Conservation (phyloP, 106 monocot species). For the Hemerocallis citrina region DNA sequence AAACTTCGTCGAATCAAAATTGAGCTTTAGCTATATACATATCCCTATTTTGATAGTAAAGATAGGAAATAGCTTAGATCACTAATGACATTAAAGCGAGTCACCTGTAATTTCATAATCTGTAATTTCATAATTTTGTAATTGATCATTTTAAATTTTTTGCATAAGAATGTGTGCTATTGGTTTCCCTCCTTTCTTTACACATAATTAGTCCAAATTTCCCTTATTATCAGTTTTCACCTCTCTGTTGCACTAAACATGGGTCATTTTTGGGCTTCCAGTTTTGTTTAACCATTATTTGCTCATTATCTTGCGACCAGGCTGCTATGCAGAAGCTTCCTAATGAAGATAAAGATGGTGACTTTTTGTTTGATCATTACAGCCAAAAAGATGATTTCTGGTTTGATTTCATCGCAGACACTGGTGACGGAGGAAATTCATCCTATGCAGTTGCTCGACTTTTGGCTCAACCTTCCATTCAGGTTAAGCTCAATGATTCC, state of each 20-base stretch:
- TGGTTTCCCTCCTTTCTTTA: not conserved
- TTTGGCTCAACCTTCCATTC: constrained; percentile 34
- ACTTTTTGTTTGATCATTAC: constrained; percentile 77
- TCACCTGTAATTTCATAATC: too few relatives aligned
- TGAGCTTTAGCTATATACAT: too few relatives aligned
- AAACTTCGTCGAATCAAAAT: too few relatives aligned
- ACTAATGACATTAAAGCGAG: too few relatives aligned
- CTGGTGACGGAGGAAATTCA: constrained; percentile 94
- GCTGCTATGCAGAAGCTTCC: constrained; percentile 74
- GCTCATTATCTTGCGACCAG: constrained; percentile 29
- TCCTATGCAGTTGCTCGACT: constrained; percentile 70
- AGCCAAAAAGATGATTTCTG: constrained; percentile 64
- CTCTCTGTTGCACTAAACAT: not conserved
- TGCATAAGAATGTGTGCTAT: too few relatives aligned
- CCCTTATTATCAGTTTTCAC: not conserved
- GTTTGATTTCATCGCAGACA: constrained; percentile 97
- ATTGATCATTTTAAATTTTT: too few relatives aligned
- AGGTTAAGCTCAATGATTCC: constrained; percentile 27
- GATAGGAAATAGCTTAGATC: too few relatives aligned
- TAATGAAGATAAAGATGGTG: constrained; percentile 46
- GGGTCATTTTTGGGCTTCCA: not conserved
- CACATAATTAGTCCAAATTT: not conserved
- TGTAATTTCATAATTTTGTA: too few relatives aligned
- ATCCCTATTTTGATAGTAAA: too few relatives aligned
- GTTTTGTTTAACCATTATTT: not conserved